These are phyloP conservation scores for Ampelocalamus luodianensis DNA, from an alignment of 176 grass and related monocot species.

Conservation along the genomic window DNA sequence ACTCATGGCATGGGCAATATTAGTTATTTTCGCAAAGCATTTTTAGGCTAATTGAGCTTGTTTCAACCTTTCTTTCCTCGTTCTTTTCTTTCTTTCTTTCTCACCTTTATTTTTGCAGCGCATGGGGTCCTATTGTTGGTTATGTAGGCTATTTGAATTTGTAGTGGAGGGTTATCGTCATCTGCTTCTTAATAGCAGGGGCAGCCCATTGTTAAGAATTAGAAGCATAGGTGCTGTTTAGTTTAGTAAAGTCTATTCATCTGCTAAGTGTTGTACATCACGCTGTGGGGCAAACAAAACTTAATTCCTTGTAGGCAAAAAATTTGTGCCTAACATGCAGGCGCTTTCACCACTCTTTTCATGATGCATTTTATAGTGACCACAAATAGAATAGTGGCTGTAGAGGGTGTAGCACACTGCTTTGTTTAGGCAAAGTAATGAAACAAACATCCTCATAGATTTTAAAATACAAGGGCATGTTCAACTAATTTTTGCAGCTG, in stretches of 20 bases:
- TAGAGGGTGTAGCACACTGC: neutral
- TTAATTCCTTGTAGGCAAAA: neutral
- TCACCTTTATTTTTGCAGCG: neutral
- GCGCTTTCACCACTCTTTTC: conserved; percentile 11
- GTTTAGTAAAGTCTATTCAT: neutral
- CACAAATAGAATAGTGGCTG: neutral
- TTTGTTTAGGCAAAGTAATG: neutral
- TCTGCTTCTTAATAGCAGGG: neutral
- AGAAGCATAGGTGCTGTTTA: neutral
- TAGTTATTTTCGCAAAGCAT: neutral
- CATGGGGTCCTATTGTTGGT: neutral
- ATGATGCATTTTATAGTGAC: neutral
- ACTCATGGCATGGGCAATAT: too few relatives aligned
- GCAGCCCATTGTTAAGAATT: neutral
- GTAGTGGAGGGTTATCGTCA: neutral
- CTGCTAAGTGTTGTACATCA: neutral
- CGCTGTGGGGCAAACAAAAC: neutral
- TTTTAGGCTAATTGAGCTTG: neutral
- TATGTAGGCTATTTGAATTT: conserved; percentile 7
- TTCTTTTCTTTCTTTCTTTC: neutral
- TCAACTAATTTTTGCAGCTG: neutral
- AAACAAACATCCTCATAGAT: conserved; percentile 14
- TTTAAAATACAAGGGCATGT: neutral
- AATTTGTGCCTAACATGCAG: neutral
- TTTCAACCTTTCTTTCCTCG: neutral